Evolutionary conservation across 1,139 yeast species (phyloP), one percentile per base, ranked within the genome.

Genomic region (Lodderomyces margitis): DNA sequence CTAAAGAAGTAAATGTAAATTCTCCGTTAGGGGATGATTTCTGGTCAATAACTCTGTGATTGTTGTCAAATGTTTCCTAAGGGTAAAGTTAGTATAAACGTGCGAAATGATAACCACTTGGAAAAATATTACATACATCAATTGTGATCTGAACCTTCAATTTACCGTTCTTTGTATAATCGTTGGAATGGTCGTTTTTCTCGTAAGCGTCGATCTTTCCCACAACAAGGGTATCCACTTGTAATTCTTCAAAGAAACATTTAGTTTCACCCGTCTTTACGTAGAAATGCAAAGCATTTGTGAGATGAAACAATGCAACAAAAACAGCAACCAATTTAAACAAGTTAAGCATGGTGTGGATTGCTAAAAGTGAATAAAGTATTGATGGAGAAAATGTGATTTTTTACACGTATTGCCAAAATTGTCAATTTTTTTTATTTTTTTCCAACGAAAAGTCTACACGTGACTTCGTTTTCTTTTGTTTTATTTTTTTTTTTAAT

Each of bases 171-270:
- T 61, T 57, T 42, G 49, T 42, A 54, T 66, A 73, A 21, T 58
- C 62, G 31, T 58, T 52, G 25, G 58, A 41, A 39, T 58, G 57
- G 14, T 67, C 71, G 46, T 58, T 55, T 39, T 49, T 58, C 47
- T 72, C 75, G 42, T 57, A 59, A 12, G 75, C 75, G 52, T 71
- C 75, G 39, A 72, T 63, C 49, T 63, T 67, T 38, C 77, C 76
- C 36, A 70, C 74, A 25, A 72, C 68, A 47, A 73, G 66, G 11
- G 76, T 65, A 41, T 70, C 66, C 36, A 58, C 59, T 20, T 62
- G 68, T 52, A 73, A 68, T 39, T 70, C 75, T 52, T 73, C 78
- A 50, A 55, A 72, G 54, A 73, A 73, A 54, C 78, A 73, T 50
- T 73, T 65, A 37, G 68, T 60, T 52, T 72, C 71, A 3, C 73